Evolutionary conservation across 768 basidiomycete genomes (phyloP), one percentile per base, ranked within the genome.

Genomic region (Pleurotus djamor): DNA sequence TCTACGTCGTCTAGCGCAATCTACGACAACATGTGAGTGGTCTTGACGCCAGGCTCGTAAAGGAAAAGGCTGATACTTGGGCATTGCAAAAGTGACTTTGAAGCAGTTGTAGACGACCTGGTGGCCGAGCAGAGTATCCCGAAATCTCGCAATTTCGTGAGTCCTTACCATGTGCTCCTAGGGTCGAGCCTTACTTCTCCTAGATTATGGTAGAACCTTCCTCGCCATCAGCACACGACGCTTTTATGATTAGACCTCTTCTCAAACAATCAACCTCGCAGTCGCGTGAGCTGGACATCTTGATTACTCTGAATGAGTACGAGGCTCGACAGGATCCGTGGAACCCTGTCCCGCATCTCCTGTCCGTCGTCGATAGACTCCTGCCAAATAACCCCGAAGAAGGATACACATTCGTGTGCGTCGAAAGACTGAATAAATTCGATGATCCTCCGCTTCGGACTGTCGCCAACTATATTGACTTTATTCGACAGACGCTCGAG

Each of bases 401-500:
- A 12, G 64, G 69, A 28, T 35, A 16, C 7, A 72, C 76, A 3
- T 79, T 76, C 52, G 64, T 83, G 5, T 79, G 77, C 63, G 68
- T 83, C 65, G 77, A 79, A 57, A 73, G 75, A 16, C 75, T 83
- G 32, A 71, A 69, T 21, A 72, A 76, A 62, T 82, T 73, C 66
- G 72, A 79, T 63, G 63, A 76, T 8, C 81, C 82, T 10, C 79
- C 79, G 5, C 73, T 83, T 43, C 64, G 73, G 51, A 79, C 70
- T 3, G 77, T 82, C 34, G 73, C 77, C 4, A 76, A 83, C 57
- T 81, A 79, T 60, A 69, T 83, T 38, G 82, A 83, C 62, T 80
- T 82, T 60, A 78, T 82, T 62, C 68, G 78, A 36, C 82, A 84
- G 66, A 63, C 77, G 1, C 72, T 84, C 12, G 82, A 83, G 74